These are phyloP conservation scores for Candida germanica DNA, from an alignment of 805 yeast species.

Conservation along the genomic window DNA sequence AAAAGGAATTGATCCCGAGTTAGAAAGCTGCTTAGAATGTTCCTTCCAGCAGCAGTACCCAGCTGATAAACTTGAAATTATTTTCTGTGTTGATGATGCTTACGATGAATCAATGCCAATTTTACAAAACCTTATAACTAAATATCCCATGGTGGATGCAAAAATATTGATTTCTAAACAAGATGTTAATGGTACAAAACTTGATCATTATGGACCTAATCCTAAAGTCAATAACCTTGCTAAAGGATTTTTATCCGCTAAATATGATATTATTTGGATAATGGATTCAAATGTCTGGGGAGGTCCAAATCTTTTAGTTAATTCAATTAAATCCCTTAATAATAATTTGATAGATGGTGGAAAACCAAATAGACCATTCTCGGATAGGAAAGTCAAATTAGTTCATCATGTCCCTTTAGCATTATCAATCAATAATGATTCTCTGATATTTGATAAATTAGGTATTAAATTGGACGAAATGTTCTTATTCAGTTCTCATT, in stretches of 20 bases:
- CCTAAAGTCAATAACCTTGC: slow-evolving; percentile 86
- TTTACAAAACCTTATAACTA: slow-evolving; percentile 45
- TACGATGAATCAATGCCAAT: slow-evolving; percentile 65
- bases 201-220: slow-evolving; percentile 69
- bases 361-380: slow-evolving; percentile 15
- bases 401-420: slow-evolving; percentile 85
- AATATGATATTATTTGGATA: slow-evolving; percentile 76
- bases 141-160: slow-evolving; percentile 58
- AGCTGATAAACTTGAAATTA: slow-evolving; percentile 52
- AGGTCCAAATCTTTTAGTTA: slow-evolving; percentile 55
- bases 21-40: slow-evolving; percentile 63
- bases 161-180: slow-evolving; percentile 51
- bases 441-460: slow-evolving; percentile 15
- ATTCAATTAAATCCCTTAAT: slow-evolving; percentile 56
- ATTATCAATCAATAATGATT: slow-evolving; percentile 27
- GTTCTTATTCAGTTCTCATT: slow-evolving; percentile 80
- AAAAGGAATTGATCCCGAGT: slow-evolving; percentile 79
- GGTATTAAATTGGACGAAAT: slow-evolving; percentile 81
- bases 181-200: slow-evolving; percentile 12
- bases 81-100: slow-evolving; percentile 69
- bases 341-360: slow-evolving; percentile 53
- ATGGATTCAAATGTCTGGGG: slow-evolving; percentile 86
- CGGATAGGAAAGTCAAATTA: slow-evolving; percentile 49
- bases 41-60: slow-evolving; percentile 72
- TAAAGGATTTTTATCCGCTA: slow-evolving; percentile 71